Percentiles rank a stretch among this genome's conserved stretches.
phyloP scores from a whole-genome alignment of 306 rosid species.

The Gastrolobium bilobum region DNA sequence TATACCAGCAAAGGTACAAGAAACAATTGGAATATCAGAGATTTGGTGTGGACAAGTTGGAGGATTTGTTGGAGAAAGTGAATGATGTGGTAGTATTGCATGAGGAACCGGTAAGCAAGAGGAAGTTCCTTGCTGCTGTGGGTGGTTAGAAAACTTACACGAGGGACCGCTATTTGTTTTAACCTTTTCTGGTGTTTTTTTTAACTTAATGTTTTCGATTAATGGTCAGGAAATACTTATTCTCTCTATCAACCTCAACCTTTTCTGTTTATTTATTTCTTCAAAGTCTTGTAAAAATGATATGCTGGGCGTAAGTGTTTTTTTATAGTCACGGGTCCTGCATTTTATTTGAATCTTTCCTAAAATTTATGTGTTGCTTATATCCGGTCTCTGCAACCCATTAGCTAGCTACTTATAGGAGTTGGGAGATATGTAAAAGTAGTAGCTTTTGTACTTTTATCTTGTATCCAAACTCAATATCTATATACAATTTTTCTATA shows the following conservation, averaged over 20 bases:
- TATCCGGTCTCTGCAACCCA: constrained; percentile 44
- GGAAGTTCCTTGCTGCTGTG: constrained; percentile 76
- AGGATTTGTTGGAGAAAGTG: constrained; percentile 80
- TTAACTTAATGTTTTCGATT: constrained; percentile 39
- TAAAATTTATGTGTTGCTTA: constrained; percentile 50
- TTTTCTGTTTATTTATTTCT: constrained; percentile 30
- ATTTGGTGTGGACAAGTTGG: constrained; percentile 74
- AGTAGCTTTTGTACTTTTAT: constrained; percentile 21
- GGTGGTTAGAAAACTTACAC: constrained; percentile 55
- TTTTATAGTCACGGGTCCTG: constrained; percentile 62
- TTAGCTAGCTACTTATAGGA: constrained; percentile 43
- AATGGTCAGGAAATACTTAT: constrained; percentile 29
- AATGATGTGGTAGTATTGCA: constrained; percentile 80
- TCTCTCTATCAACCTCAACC: constrained; percentile 45
- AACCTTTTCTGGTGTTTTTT: constrained; percentile 50
- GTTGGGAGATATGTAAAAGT: constrained; percentile 38
- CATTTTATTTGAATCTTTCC: constrained; percentile 57
- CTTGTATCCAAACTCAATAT: constrained; percentile 24
- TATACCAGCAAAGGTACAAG: constrained; percentile 89
- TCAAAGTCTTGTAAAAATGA: constrained; percentile 29
- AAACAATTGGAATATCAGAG: constrained; percentile 68
- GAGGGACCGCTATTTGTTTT: constrained; percentile 33
- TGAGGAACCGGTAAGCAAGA: constrained; percentile 83
- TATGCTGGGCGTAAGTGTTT: constrained; percentile 59
- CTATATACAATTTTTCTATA: constrained; percentile 13